These are phyloP conservation scores for Beauveria medogensis DNA, from an alignment of 2,329 filamentous ascomycete species.

Conservation along the genomic window DNA sequence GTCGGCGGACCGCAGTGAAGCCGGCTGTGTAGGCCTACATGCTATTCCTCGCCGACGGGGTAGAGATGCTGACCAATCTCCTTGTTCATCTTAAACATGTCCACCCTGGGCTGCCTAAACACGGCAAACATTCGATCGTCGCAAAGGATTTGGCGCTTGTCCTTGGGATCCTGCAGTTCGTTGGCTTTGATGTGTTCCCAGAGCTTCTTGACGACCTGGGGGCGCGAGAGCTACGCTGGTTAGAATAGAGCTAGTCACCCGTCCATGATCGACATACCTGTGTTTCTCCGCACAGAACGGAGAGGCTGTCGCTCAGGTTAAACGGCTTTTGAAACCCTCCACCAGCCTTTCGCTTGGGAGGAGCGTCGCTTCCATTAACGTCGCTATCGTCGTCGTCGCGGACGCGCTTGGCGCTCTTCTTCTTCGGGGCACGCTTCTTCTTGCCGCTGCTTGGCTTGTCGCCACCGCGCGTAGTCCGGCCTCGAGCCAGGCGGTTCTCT, in stretches of 20 bases:
- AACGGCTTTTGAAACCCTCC: slow-evolving; percentile 91
- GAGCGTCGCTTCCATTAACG: slow-evolving; percentile 51
- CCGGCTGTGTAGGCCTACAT: neutral
- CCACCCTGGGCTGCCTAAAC: slow-evolving; percentile 82
- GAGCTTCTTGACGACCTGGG: slow-evolving; percentile 91
- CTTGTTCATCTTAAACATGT: slow-evolving; percentile 99
- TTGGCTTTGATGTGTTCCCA: slow-evolving; percentile 92
- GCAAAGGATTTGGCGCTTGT: slow-evolving; percentile 88
- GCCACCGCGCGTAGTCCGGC: slow-evolving; percentile 67
- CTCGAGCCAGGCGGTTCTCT: slow-evolving; percentile 64
- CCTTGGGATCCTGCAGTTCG: slow-evolving; percentile 79
- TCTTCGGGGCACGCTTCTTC: slow-evolving; percentile 59
- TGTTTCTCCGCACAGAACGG: slow-evolving; percentile 61
- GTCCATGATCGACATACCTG: slow-evolving; percentile 39
- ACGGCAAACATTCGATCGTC: slow-evolving; percentile 87
- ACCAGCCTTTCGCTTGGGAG: slow-evolving; percentile 70
- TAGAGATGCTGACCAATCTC: slow-evolving; percentile 85
- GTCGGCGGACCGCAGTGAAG: neutral
- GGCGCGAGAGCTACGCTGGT: slow-evolving; percentile 65
- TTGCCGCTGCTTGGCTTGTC: slow-evolving; percentile 49
- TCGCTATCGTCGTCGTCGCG: slow-evolving; percentile 76
- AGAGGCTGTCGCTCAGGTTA: slow-evolving; percentile 61
- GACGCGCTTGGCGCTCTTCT: slow-evolving; percentile 70
- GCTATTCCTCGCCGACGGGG: slow-evolving; percentile 63
- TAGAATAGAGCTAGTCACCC: neutral